These are phyloP conservation scores for Apocynum venetum DNA, from an alignment of 257 asterid species.

Conservation along the genomic window DNA sequence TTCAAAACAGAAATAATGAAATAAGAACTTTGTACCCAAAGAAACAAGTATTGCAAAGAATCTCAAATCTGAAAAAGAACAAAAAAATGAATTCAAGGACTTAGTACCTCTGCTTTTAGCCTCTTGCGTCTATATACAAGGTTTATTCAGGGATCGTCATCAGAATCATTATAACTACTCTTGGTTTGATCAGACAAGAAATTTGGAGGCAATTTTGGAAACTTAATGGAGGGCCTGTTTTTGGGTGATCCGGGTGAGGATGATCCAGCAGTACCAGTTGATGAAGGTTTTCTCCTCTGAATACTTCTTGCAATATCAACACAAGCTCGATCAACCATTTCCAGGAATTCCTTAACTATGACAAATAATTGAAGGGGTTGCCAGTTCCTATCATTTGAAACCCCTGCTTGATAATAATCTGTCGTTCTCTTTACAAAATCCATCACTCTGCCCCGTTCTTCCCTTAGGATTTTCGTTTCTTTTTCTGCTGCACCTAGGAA, in stretches of 20 bases:
- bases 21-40: neutral
- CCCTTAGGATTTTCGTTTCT: constrained; percentile 46
- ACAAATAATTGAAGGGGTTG: constrained; percentile 55
- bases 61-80: constrained; percentile 21
- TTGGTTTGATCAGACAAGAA: constrained; percentile 56
- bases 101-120: constrained; percentile 4
- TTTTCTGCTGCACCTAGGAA: constrained; percentile 57
- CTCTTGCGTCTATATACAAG: constrained; percentile 11
- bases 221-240: constrained; percentile 45
- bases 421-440: constrained; percentile 73
- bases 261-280: constrained; percentile 33
- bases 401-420: constrained; percentile 74
- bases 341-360: constrained; percentile 67
- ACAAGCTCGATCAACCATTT: constrained; percentile 86
- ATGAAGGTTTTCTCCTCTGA: constrained; percentile 53
- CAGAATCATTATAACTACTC: constrained; percentile 50
- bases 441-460: constrained; percentile 61
- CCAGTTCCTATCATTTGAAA: constrained; percentile 48
- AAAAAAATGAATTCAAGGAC: constrained; percentile 7
- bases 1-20: neutral
- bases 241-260: constrained; percentile 49
- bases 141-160: constrained; percentile 33
- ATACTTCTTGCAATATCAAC: constrained; percentile 62
- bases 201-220: constrained; percentile 74
- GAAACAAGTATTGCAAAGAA: constrained; percentile 15